Base-by-base conservation (phyloP, 1,284 basidiomycete genomes). In the Trametes polyzona region DNA sequence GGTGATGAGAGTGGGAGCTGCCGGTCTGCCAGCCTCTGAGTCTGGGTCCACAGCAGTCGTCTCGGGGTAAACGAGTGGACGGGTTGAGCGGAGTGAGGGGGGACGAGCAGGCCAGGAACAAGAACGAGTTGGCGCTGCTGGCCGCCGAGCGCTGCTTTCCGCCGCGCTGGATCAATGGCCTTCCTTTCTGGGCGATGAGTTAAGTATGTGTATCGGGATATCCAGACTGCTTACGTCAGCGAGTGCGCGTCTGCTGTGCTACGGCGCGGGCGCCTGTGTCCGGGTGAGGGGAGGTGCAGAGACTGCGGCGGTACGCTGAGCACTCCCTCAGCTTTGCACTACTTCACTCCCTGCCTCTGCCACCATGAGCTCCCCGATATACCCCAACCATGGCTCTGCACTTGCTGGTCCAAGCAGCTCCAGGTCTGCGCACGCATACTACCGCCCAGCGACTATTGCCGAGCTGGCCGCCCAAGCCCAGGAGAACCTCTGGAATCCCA, bases 401-500 rank as follows among this genome's bases (percentile, higher is more conserved):
- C n/a, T n/a, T 26, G 51, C 64, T 40, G 57, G 55, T 21, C 47
- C 54, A 26, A 63, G 52, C 37, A 55, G 52, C 35, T 46, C 56
- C 9, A 46, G 55, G 21, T 42, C 53, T 26, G 21, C 44, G 5
- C 46, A 40, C 2, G 33, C 21, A 27, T 47, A 49, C 50, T 59
- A 67, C 51, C 67, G 68, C 3, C 71, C 71, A 19, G 66, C 67
- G 4, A 79, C 82, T 0, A 86, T 87, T 50, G 73, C 78, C n/a
- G 81, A 86, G 62, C 79, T 86, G 29, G 83, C 83, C 16, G 75
- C 78, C 14, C 67, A 68, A 49, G 82, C 83, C 6, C 76, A 78
- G 51, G 70, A 76, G 29, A 71, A 76, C 59, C 64, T 78, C 21
- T 83, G 78, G 73, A 82, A 85, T 58, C 76, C 78, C 16, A 69